Evolutionary conservation across 805 yeast genomes (phyloP).

Genomic region (Hanseniaspora guilliermondii): DNA sequence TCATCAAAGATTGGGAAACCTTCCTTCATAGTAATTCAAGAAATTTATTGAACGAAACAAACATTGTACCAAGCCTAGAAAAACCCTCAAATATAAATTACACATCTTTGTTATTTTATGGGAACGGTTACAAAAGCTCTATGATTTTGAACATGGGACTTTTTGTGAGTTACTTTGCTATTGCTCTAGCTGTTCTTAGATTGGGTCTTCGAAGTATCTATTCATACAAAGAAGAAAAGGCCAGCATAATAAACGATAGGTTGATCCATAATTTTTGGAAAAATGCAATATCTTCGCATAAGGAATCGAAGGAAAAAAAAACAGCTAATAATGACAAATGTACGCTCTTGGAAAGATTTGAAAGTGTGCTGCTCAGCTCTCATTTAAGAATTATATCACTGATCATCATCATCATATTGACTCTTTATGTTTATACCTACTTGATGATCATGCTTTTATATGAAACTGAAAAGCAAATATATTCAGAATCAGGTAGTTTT

Average conservation of each 20-base stretch:
- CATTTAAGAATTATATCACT: neutral
- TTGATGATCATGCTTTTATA: neutral
- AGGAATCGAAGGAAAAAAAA: neutral
- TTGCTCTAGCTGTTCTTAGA: neutral
- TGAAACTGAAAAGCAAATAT: neutral
- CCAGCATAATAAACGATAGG: neutral
- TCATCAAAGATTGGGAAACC: conserved; percentile 2
- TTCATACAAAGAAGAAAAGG: neutral
- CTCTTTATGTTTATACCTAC: neutral
- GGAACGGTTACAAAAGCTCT: neutral
- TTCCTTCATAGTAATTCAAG: neutral
- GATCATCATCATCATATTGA: neutral
- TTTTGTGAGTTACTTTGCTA: neutral
- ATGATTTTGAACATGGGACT: neutral
- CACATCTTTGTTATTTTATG: neutral
- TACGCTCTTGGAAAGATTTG: neutral
- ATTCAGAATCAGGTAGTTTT: neutral
- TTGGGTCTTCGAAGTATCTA: neutral
- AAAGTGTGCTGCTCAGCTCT: neutral
- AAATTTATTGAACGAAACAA: no score
- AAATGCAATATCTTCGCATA: neutral
- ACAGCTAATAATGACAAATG: neutral
- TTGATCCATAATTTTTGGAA: neutral
- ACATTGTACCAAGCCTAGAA: neutral
- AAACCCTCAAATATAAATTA: neutral